A percentile compares a stretch with the other conserved stretches of the same genome.
These are phyloP conservation scores for Knufia petricola DNA, from an alignment of 2,329 filamentous ascomycete genomes.

Conservation along the genomic window DNA sequence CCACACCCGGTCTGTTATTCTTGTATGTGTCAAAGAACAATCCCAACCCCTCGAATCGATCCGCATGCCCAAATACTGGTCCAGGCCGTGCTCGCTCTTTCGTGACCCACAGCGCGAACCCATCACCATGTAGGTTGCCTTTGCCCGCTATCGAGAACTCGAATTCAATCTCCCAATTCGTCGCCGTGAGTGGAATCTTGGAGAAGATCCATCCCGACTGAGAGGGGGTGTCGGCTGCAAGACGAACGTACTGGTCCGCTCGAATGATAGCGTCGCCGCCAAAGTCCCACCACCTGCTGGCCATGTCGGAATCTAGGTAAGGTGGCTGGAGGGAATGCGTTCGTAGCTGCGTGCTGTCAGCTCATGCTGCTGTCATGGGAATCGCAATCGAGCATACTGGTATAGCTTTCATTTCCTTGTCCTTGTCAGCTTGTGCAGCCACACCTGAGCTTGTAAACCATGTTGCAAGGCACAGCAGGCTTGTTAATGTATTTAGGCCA, in stretches of 20 bases:
- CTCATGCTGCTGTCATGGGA: slow-evolving; percentile 13
- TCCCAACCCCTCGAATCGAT: slow-evolving; percentile 87
- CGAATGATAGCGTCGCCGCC: slow-evolving; percentile 85
- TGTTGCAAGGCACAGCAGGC: slow-evolving; percentile 24
- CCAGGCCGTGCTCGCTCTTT: slow-evolving; percentile 76
- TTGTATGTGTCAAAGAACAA: slow-evolving; percentile 99
- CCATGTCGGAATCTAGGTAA: slow-evolving; percentile 95
- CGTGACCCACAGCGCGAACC: slow-evolving; percentile 96
- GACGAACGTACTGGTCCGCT: slow-evolving; percentile 72
- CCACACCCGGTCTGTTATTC: slow-evolving; percentile 90
- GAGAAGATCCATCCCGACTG: slow-evolving; percentile 92
- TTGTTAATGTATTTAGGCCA: background rate
- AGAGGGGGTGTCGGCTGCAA: slow-evolving; percentile 82
- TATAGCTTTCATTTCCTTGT: slow-evolving; percentile 53
- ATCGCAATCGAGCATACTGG: slow-evolving; percentile 41
- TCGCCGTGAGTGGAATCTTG: slow-evolving; percentile 85
- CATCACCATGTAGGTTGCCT: slow-evolving; percentile 86
- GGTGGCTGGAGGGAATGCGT: slow-evolving; percentile 80
- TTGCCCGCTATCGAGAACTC: slow-evolving; percentile 90
- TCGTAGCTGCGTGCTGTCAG: slow-evolving; percentile 51
- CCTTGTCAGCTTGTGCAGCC: slow-evolving; percentile 37
- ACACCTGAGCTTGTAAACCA: slow-evolving; percentile 26
- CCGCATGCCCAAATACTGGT: slow-evolving; percentile 75
- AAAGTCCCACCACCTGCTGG: slow-evolving; percentile 98
- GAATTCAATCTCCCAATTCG: slow-evolving; percentile 96